Evolutionary conservation across 208 protist genomes (phyloP), one percentile per base, ranked within the genome.

Genomic region (Leishmania major): DNA sequence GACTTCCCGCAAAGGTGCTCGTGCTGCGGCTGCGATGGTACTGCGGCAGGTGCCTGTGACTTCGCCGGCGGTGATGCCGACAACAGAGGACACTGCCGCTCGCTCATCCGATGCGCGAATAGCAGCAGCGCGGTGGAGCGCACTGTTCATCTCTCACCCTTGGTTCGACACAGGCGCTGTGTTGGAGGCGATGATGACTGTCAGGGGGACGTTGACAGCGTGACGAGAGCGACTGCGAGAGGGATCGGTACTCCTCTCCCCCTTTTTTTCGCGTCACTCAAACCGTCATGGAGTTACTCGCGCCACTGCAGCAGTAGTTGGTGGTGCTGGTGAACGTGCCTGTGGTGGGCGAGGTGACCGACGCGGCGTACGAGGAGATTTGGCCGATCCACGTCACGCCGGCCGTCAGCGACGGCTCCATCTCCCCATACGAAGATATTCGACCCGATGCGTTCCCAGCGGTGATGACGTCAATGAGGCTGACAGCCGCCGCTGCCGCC

Each of bases 391-490:
- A 85, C 25, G 37, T 57, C 19, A 85, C 82, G 22, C 82, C 82
- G 15, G 82, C 82, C 59, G 59, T 81, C 31, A 85, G 77, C 53
- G 82, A 74, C 77, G 82, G 82, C 62, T 85, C 82, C 31, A 75
- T 22, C 15, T 69, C 77, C 25, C 31, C 77, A 22, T 19, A n/a
- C 2, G 78, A 75, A n/a, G 82, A 79, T 25, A 8, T 57, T 13
- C 62, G 71, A 47, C 70, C 72, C 31, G 77, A 73, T 40, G 40
- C 51, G 55, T 31, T 78, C 25, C 37, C 72, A 35, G 37, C 72
- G 3, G 51, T 60, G 72, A 51, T 67, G 82, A 81, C 73, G 60
- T 82, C 66, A 31, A 81, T n/a, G 19, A 79, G 49, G 51, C 57
- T 55, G 7, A 55, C 53, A 10, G 73, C 69, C 5, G 35, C 53